These are phyloP conservation scores for Smittium culicis DNA, from an alignment of 371 early-diverging fungal genomes.

Conservation along the genomic window DNA sequence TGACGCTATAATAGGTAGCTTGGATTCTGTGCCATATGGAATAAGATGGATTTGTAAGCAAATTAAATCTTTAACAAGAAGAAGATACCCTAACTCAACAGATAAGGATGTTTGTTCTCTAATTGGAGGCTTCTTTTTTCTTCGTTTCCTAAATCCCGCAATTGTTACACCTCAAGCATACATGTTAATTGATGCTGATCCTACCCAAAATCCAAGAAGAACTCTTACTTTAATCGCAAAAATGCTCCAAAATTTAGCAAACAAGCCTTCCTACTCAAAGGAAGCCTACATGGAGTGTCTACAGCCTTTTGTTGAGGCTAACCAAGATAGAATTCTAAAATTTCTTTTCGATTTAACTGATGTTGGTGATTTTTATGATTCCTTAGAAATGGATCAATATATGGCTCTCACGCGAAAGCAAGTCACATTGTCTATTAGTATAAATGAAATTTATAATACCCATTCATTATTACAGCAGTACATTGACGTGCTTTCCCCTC, in stretches of 20 bases:
- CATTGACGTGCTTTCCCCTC: constrained; percentile 59
- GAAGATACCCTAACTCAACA: constrained; percentile 68
- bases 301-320: constrained; percentile 74
- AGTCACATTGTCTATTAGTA: constrained; percentile 65
- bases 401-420: constrained; percentile 87
- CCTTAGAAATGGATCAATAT: constrained; percentile 93
- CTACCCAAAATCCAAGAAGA: constrained; percentile 64
- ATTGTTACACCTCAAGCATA: constrained; percentile 90
- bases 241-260: constrained; percentile 82
- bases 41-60: constrained; percentile 98
- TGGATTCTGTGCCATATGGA: constrained; percentile 80
- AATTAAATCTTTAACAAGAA: constrained; percentile 81
- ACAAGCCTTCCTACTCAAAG: constrained; percentile 79
- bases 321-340: constrained; percentile 68
- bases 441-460: constrained; percentile 87
- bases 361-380: constrained; percentile 88
- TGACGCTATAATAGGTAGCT: constrained; percentile 61
- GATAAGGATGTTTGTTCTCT: constrained; percentile 80
- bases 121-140: constrained; percentile 93
- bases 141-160: constrained; percentile 93
- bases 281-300: constrained; percentile 83
- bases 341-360: constrained; percentile 85
- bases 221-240: constrained; percentile 88
- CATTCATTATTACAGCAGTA: constrained; percentile 73
- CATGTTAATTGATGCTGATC: constrained; percentile 76